Base-by-base conservation (phyloP, 116 monocot genomes). In the Posidonia oceanica region DNA sequence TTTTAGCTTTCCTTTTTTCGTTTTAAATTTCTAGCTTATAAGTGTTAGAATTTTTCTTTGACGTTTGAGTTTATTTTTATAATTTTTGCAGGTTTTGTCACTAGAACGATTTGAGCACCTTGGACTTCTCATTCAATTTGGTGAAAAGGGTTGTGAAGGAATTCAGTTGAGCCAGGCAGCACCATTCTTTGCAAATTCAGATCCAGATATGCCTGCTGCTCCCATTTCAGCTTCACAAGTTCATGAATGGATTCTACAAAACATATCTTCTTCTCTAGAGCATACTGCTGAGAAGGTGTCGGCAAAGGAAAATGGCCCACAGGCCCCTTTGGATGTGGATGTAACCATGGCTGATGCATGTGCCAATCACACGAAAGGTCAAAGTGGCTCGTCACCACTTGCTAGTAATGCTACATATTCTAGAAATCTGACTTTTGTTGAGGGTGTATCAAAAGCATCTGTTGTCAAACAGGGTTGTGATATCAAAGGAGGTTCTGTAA, bases 111-210 rank as follows among this genome's bases (percentile, higher is more conserved):
- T 98, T 82, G 82, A 89, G 52, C 98, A 88, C 61, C 87, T 98
- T 67, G 93, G 87, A 20, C 85, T 93, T 42, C 78, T 98, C 12
- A 75, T 98, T 54, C 85, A 90, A 54, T 85, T 97, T 73, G 71
- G 66, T 69, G 84, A 84, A 71, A 91, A 76, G 63, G 80, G 79
- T 14, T 63, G 52, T 57, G 86, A 83, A 79, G 79, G 86, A 72
- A 68, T 86, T 57, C 71, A 81, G 3, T 79, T 89, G 69, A 89
- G 75, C 61, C 85, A 93, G 75, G 84, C 79, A 42, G 77, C 87
- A 65, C 89, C 90, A 1, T 93, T 90, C 74, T 98, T 90, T 87
- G 84, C 90, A 18, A 98, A 98, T 83, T 93, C 90, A 69, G 87
- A 98, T 81, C 77, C 88, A 56, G 93, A 98, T 36, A 93, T 98